These are phyloP conservation scores for Vanilla planifolia DNA, from an alignment of 106 monocot species.

Conservation along the genomic window DNA sequence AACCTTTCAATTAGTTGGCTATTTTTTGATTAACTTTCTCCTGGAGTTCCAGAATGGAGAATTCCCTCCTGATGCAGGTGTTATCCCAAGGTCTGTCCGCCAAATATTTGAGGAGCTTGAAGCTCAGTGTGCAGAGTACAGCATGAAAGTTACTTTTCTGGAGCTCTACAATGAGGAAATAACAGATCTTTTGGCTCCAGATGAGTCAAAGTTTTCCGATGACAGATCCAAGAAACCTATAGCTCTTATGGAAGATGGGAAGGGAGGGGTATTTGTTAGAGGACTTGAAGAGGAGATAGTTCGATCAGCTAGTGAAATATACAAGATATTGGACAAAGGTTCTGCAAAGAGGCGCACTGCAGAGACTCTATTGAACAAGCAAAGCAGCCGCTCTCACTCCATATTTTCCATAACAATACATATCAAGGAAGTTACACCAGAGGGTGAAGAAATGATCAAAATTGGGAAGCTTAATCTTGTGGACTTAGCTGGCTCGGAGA, in stretches of 20 bases:
- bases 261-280: slow-evolving; percentile 62
- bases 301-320: slow-evolving; percentile 72
- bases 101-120: slow-evolving; percentile 86
- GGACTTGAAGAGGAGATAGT: slow-evolving; percentile 73
- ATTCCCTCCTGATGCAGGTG: slow-evolving; percentile 87
- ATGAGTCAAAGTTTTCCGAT: slow-evolving; percentile 66
- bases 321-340: slow-evolving; percentile 92
- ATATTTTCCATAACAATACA: slow-evolving; percentile 97
- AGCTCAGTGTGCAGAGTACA: slow-evolving; percentile 81
- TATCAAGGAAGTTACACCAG: slow-evolving; percentile 86
- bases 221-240: slow-evolving; percentile 64
- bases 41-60: slow-evolving; percentile 63
- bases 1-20: not conserved
- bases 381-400: slow-evolving; percentile 93
- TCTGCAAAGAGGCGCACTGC: slow-evolving; percentile 92
- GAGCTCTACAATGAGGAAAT: slow-evolving; percentile 98
- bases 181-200: slow-evolving; percentile 81
- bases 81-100: slow-evolving; percentile 84
- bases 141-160: slow-evolving; percentile 94
- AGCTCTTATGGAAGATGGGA: slow-evolving; percentile 77
- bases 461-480: slow-evolving; percentile 97
- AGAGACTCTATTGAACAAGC: slow-evolving; percentile 93
- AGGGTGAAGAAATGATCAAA: slow-evolving; percentile 98
- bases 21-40: slow-evolving; percentile 2
- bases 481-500: slow-evolving; percentile 97